These are phyloP conservation scores for Skeletonema potamos DNA, from an alignment of 108 stramenopile species.

Conservation along the genomic window DNA sequence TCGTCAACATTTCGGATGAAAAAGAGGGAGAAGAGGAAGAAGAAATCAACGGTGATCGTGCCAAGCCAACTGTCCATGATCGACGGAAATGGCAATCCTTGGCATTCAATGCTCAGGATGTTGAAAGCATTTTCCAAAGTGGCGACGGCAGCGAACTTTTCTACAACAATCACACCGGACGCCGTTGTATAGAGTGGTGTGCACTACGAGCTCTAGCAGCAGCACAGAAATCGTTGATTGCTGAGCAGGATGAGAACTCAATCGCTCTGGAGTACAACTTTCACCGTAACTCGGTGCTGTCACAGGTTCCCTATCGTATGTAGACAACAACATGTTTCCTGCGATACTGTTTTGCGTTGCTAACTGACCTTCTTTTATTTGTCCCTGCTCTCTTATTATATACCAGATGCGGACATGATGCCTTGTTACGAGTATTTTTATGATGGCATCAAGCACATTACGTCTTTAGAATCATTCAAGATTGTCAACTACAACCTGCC, in stretches of 20 bases:
- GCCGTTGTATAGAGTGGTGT: background rate
- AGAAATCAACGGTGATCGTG: background rate
- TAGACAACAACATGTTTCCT: too few relatives aligned
- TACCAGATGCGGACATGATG: constrained; percentile 14
- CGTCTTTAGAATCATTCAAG: background rate
- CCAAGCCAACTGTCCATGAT: too few relatives aligned
- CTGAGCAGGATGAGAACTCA: background rate
- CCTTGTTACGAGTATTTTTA: constrained; percentile 17
- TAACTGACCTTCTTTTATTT: too few relatives aligned
- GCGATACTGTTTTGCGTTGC: too few relatives aligned
- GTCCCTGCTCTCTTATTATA: constrained; percentile 6
- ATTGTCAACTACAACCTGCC: constrained; percentile 1
- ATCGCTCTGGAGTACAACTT: background rate
- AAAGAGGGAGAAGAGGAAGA: background rate
- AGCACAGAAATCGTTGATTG: background rate
- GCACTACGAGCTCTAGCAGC: background rate
- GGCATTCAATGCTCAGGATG: background rate
- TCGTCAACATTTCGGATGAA: background rate
- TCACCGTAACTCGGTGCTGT: background rate
- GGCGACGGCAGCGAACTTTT: background rate
- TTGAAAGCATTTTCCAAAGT: background rate
- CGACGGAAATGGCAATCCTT: too few relatives aligned
- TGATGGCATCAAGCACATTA: background rate
- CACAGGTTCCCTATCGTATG: constrained; percentile 19
- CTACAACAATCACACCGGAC: background rate